A percentile compares a stretch with the other conserved stretches of the same genome.
These are phyloP conservation scores for Cystoderma amianthinum DNA, from an alignment of 768 basidiomycete species.

Conservation along the genomic window DNA sequence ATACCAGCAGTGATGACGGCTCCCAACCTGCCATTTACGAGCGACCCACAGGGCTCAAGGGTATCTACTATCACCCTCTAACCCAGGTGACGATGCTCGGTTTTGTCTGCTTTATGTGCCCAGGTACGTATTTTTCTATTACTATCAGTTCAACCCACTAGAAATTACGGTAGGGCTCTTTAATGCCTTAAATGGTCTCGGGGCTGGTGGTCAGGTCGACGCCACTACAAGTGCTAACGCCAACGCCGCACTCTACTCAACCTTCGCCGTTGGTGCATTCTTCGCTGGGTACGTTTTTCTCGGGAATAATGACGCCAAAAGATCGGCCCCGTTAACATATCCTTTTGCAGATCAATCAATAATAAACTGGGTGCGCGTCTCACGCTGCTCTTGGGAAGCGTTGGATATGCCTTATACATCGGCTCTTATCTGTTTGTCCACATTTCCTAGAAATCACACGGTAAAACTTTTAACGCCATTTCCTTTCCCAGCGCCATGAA, in stretches of 20 bases:
- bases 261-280: constrained; percentile 36
- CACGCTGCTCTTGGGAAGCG: constrained; percentile 68
- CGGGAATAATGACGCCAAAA: background rate
- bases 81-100: constrained; percentile 60
- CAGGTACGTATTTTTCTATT: constrained; percentile 23
- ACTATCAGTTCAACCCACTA: background rate
- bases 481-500: constrained; percentile 48
- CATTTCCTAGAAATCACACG: no score
- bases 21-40: constrained; percentile 25
- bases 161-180: constrained; percentile 49
- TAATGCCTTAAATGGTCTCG: constrained; percentile 75
- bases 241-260: constrained; percentile 58
- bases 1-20: constrained; percentile 13
- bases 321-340: background rate
- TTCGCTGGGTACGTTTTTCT: constrained; percentile 45
- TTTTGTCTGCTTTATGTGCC: constrained; percentile 63
- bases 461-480: background rate
- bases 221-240: constrained; percentile 63
- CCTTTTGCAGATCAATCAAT: constrained; percentile 53
- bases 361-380: constrained; percentile 73
- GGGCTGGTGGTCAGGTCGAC: constrained; percentile 72
- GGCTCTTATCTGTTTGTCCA: constrained; percentile 59
- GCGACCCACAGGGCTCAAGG: constrained; percentile 44
- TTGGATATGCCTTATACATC: constrained; percentile 74
- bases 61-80: constrained; percentile 51